A percentile compares a stretch with the other conserved stretches of the same genome.
Conservation (phyloP, 2,329 filamentous ascomycete genomes). For the Fusarium sp. region DNA sequence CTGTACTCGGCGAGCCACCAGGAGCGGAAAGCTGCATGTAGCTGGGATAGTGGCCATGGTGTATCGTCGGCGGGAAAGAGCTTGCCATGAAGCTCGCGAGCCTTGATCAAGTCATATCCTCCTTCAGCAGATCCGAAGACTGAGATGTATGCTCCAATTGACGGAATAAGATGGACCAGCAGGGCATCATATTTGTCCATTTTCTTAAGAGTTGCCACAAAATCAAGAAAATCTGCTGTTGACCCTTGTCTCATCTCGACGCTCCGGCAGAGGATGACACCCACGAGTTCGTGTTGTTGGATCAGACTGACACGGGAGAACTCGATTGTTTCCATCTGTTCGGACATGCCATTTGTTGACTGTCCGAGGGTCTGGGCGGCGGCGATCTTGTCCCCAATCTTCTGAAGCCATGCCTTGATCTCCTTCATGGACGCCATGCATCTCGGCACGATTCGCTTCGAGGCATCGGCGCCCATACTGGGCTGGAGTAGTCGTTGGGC, state of each 20-base stretch:
- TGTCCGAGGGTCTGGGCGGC: constrained; percentile 78
- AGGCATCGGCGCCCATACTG: constrained; percentile 47
- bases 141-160: constrained; percentile 77
- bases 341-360: constrained; percentile 58
- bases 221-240: constrained; percentile 73
- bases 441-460: constrained; percentile 72
- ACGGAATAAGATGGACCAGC: constrained; percentile 81
- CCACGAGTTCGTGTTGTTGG: constrained; percentile 88
- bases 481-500: constrained; percentile 47
- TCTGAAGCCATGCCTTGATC: constrained; percentile 78
- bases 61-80: constrained; percentile 73
- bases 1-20: constrained; percentile 96
- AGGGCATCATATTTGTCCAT: constrained; percentile 78
- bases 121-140: constrained; percentile 81
- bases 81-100: constrained; percentile 71
- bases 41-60: constrained; percentile 74
- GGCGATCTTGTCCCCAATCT: constrained; percentile 76
- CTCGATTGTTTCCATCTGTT: constrained; percentile 78
- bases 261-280: constrained; percentile 78
- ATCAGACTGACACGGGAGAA: constrained; percentile 81
- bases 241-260: constrained; percentile 77
- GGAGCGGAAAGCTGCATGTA: constrained; percentile 79
- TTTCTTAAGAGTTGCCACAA: constrained; percentile 72
- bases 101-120: constrained; percentile 70
- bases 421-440: constrained; percentile 79